Percentiles rank a stretch among this genome's conserved stretches.
These are phyloP conservation scores for Phlegmacium glaucopus DNA, from an alignment of 768 basidiomycete species.

Conservation along the genomic window DNA sequence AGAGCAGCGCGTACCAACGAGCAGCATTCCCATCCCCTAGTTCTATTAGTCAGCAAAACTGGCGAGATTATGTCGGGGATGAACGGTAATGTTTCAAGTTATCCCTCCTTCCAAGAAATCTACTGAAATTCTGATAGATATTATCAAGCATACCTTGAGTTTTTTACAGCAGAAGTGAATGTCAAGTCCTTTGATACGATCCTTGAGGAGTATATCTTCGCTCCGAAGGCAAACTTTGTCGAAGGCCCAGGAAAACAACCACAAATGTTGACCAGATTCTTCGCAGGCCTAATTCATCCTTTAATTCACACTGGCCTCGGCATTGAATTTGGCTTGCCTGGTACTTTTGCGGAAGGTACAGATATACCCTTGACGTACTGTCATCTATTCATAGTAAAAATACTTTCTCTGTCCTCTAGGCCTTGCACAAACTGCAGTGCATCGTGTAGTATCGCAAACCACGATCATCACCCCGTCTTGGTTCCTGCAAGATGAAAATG, in stretches of 20 bases:
- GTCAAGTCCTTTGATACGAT: slow-evolving; percentile 34
- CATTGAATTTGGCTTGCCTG: slow-evolving; percentile 50
- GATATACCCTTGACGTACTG: too few species aligned
- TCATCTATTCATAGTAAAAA: not conserved
- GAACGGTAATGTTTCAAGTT: slow-evolving; percentile 34
- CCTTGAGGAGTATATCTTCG: slow-evolving; percentile 59
- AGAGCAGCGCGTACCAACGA: slow-evolving; percentile 31
- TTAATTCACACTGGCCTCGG: slow-evolving; percentile 59
- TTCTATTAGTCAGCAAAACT: slow-evolving; percentile 42
- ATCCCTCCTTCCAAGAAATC: not conserved
- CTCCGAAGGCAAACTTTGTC: slow-evolving; percentile 39
- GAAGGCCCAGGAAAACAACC: slow-evolving; percentile 31
- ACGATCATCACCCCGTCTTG: slow-evolving; percentile 3
- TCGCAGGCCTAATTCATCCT: slow-evolving; percentile 55
- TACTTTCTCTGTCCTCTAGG: slow-evolving; percentile 11
- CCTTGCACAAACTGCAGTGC: slow-evolving; percentile 15
- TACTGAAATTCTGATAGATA: slow-evolving; percentile 33
- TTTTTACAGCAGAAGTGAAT: slow-evolving; percentile 41
- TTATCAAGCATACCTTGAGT: slow-evolving; percentile 49
- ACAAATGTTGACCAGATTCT: slow-evolving; percentile 38
- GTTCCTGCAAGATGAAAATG: not conserved
- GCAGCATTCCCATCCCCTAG: slow-evolving; percentile 40
- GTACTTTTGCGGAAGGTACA: slow-evolving; percentile 49
- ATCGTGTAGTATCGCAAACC: not conserved
- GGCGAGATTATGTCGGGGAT: slow-evolving; percentile 55